These are phyloP conservation scores for Canavalia ensiformis DNA, from an alignment of 306 rosid genomes.

Conservation along the genomic window DNA sequence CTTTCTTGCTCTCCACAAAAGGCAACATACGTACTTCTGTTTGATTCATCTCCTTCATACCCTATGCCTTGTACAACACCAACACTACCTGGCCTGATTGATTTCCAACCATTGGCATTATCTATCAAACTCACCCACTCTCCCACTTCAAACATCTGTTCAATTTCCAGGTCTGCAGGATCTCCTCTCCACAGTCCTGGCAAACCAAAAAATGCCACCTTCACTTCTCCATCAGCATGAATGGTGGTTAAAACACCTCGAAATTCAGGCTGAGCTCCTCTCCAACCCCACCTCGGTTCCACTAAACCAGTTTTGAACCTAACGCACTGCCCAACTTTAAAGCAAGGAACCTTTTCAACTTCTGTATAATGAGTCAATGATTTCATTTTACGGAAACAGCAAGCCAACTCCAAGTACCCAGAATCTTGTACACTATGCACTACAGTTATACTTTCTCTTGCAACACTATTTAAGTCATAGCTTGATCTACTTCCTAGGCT, in stretches of 20 bases:
- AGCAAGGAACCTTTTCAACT: constrained; percentile 71
- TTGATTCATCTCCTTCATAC: constrained; percentile 68
- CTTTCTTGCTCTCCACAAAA: constrained; percentile 81
- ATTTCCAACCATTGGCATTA: constrained; percentile 64
- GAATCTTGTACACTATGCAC: constrained; percentile 79
- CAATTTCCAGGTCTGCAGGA: constrained; percentile 74
- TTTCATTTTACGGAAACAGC: constrained; percentile 74
- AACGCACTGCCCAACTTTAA: constrained; percentile 75
- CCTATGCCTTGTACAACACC: constrained; percentile 77
- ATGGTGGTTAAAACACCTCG: constrained; percentile 67
- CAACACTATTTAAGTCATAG: constrained; percentile 71
- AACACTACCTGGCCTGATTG: constrained; percentile 67
- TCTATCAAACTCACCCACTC: constrained; percentile 79
- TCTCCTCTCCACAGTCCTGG: constrained; percentile 77
- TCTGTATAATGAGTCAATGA: constrained; percentile 69
- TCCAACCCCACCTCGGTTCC: constrained; percentile 92
- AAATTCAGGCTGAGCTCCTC: constrained; percentile 71
- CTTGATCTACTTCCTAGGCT: constrained; percentile 76
- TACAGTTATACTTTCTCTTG: constrained; percentile 73
- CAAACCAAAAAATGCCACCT: constrained; percentile 66
- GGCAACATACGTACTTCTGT: constrained; percentile 64
- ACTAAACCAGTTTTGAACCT: constrained; percentile 66
- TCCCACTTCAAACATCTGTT: constrained; percentile 71
- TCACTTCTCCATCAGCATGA: constrained; percentile 81
- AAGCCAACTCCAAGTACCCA: constrained; percentile 76